Conservation (phyloP, 2,329 filamentous ascomycete species). For the Orbilia javanica region DNA sequence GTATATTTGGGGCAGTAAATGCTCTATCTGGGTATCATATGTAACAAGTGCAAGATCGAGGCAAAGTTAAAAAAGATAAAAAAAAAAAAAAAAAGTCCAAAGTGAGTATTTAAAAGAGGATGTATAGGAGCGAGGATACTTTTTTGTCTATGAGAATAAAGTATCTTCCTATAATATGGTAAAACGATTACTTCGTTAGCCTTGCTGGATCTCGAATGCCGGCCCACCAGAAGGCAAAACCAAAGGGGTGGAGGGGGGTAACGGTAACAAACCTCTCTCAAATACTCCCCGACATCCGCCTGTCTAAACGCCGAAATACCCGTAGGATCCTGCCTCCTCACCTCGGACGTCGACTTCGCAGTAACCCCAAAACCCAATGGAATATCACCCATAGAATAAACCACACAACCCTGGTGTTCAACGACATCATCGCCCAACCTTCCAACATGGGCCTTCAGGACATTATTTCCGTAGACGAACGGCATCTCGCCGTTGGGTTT, state of each 20-base stretch:
- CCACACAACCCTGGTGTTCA: constrained; percentile 90
- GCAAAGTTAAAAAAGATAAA: background rate
- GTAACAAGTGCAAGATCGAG: constrained; percentile 31
- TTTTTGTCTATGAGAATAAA: constrained; percentile 59
- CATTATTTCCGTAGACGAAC: constrained; percentile 92
- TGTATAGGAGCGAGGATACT: constrained; percentile 21
- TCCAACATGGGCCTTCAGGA: constrained; percentile 84
- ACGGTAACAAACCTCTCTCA: constrained; percentile 80
- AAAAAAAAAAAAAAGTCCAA: background rate
- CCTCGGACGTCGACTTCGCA: constrained; percentile 86
- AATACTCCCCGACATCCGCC: constrained; percentile 92
- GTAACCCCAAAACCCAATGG: constrained; percentile 91
- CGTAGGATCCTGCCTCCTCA: constrained; percentile 86
- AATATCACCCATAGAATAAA: constrained; percentile 91
- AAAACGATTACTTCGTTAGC: constrained; percentile 25
- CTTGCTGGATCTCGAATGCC: background rate
- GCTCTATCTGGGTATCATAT: constrained; percentile 58
- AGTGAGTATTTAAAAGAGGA: no score
- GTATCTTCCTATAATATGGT: constrained; percentile 61
- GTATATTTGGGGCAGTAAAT: constrained; percentile 39
- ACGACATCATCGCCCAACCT: constrained; percentile 91
- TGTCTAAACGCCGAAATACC: constrained; percentile 90
- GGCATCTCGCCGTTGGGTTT: constrained; percentile 98
- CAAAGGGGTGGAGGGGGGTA: no score
- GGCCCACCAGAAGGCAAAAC: no score